Evolutionary conservation across 78 protist species (phyloP).

Genomic region (Dictyostelium purpureum): DNA sequence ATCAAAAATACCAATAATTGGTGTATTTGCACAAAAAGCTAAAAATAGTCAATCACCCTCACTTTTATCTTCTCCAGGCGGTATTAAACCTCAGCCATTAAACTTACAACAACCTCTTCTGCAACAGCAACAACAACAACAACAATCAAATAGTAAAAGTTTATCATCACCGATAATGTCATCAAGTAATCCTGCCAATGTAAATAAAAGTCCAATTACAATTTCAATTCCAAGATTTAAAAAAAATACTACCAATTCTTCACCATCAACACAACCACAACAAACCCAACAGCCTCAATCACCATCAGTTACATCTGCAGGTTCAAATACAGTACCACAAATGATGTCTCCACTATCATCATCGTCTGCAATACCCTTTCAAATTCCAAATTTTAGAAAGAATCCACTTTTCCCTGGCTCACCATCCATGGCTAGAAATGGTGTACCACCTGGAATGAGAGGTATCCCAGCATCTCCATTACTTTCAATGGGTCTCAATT

Average conservation of each 20-base stretch:
- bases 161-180: slow-evolving; percentile 9
- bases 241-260: neutral
- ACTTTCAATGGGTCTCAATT: neutral
- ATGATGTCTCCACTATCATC: neutral
- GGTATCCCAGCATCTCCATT: slow-evolving; percentile 8
- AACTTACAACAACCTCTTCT: neutral
- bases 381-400: neutral
- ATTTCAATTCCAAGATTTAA: slow-evolving; percentile 56
- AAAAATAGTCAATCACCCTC: neutral
- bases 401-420: neutral
- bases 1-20: slow-evolving; percentile 22
- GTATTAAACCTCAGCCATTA: neutral
- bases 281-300: neutral
- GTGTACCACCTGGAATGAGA: neutral
- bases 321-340: neutral
- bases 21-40: slow-evolving; percentile 31
- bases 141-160: neutral
- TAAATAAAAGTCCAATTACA: slow-evolving; percentile 49
- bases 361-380: neutral
- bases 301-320: neutral
- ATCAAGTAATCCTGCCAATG: neutral
- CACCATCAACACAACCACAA: neutral
- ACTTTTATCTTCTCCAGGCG: neutral
- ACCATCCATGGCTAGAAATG: slow-evolving; percentile 16
- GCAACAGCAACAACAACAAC: neutral